Percentiles rank a stretch among this genome's conserved stretches.
phyloP scores from a whole-genome alignment of 2,329 filamentous ascomycete species.

The Didymella pinodella region DNA sequence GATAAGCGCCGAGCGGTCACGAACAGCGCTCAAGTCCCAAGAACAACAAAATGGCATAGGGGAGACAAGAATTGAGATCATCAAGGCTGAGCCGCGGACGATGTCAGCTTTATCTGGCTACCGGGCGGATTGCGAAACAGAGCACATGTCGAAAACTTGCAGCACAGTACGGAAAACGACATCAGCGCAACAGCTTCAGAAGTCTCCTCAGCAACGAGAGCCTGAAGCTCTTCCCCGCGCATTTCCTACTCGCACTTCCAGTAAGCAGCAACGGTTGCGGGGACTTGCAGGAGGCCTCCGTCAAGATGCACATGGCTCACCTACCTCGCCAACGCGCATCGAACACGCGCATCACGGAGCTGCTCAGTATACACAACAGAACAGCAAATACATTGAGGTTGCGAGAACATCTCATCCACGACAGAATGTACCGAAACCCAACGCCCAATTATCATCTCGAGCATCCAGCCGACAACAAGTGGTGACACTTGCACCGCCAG shows the following conservation, averaged over 20 bases:
- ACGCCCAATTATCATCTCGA: neutral
- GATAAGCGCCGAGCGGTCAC: neutral
- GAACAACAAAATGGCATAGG: neutral
- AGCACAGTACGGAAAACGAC: neutral
- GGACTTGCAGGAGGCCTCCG: neutral
- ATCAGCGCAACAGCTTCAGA: neutral
- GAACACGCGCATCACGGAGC: neutral
- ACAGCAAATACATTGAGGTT: neutral
- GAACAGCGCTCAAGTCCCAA: neutral
- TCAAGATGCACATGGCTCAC: neutral
- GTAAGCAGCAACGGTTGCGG: neutral
- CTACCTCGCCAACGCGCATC: neutral
- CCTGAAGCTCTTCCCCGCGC: neutral
- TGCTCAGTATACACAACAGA: neutral
- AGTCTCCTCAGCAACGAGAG: neutral
- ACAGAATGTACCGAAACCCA: neutral
- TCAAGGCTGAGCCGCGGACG: neutral
- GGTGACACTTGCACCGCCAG: neutral
- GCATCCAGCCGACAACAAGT: neutral
- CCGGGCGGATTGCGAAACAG: constrained; percentile 9
- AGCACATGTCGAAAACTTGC: neutral
- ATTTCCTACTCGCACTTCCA: neutral
- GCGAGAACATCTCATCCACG: too few species aligned
- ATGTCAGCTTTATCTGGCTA: constrained; percentile 13
- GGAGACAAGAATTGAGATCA: neutral